phyloP scores from a whole-genome alignment of 2,329 filamentous ascomycete species.

The Penicillium rolfsii region DNA sequence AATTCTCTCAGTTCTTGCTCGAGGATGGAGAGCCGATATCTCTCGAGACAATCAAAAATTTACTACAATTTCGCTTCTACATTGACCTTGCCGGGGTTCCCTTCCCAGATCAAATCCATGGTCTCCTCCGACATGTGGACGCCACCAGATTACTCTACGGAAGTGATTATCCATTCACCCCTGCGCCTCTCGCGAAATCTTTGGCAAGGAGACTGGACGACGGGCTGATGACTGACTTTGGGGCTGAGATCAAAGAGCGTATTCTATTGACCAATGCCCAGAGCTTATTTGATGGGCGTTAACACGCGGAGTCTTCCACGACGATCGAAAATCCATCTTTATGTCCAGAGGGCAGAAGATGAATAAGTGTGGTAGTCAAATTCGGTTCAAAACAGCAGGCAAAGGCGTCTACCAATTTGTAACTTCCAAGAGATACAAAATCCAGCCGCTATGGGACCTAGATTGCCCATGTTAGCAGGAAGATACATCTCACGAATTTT shows the following conservation, averaged over 20 bases:
- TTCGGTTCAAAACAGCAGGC: too few species aligned
- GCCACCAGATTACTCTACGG: slow-evolving; percentile 56
- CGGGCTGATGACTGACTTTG: slow-evolving; percentile 30
- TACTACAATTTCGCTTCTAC: slow-evolving; percentile 48
- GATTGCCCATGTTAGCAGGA: background rate
- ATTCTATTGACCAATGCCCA: slow-evolving; percentile 20
- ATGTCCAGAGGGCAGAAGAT: too few species aligned
- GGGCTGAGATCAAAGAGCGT: background rate
- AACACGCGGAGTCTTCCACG: background rate
- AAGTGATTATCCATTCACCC: slow-evolving; percentile 58
- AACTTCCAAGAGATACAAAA: too few species aligned
- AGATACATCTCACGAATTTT: background rate
- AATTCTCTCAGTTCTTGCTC: slow-evolving; percentile 19
- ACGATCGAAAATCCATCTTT: too few species aligned
- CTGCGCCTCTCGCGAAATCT: slow-evolving; percentile 30
- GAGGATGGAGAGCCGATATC: slow-evolving; percentile 9
- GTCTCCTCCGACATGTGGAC: slow-evolving; percentile 49
- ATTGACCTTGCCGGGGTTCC: slow-evolving; percentile 59
- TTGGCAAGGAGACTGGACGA: slow-evolving; percentile 49
- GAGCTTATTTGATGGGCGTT: slow-evolving; percentile 1
- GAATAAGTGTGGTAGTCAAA: too few species aligned
- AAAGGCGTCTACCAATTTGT: too few species aligned
- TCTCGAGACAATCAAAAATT: slow-evolving; percentile 18
- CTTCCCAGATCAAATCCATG: slow-evolving; percentile 55
- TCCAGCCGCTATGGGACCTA: background rate